Evolutionary conservation across 192 early-diverging fungal species (phyloP), one percentile per base, ranked within the genome.

Genomic region (Spizellomyces sp.): DNA sequence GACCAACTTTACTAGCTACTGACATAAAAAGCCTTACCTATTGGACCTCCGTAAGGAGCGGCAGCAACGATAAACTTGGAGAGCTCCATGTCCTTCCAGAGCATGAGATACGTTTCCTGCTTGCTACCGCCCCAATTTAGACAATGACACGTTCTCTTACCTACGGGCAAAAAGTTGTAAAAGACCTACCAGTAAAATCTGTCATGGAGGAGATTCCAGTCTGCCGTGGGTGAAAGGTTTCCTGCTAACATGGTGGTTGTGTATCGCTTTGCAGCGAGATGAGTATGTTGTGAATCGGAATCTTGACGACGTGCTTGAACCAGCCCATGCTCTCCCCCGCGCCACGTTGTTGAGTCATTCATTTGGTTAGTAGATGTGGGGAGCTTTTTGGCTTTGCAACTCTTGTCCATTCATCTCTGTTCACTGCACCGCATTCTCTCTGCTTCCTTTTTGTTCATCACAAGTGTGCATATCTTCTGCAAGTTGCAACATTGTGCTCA

Each of bases 1-100:
- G 3, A 36, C 27, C 27, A 36, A 36, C 3, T 36, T 36, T 36
- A 36, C 27, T 36, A 36, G 27, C 27, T 56, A 61, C 59, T 14
- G 36, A 9, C 59, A 17, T 36, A 0, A 9, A 19, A 61, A 6
- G 17, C 14, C 59, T 61, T 87, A 94, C 93, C 92, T 36, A 95
- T 90, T 6, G 97, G 97, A 8, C 97, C 97, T 41, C 93, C 97
- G 84, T 90, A 95, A 5, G 93, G 90, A 21, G 95, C 91, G 3
- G 86, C 91, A 0, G 95, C 92, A 14, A 95, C 86, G 62, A 92
- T 83, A 75, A 85, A 93, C 66, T 92, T 92, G 9, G 87, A 87
- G 41, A 99, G 79, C 74, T 97, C 93, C 6, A 95, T 80, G n/a
- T 90, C 88, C 41, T 89, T 89, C 97, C 96, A 98, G 58, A 87